phyloP scores from a whole-genome alignment of 768 basidiomycete species.

The Mycena leptocephala region DNA sequence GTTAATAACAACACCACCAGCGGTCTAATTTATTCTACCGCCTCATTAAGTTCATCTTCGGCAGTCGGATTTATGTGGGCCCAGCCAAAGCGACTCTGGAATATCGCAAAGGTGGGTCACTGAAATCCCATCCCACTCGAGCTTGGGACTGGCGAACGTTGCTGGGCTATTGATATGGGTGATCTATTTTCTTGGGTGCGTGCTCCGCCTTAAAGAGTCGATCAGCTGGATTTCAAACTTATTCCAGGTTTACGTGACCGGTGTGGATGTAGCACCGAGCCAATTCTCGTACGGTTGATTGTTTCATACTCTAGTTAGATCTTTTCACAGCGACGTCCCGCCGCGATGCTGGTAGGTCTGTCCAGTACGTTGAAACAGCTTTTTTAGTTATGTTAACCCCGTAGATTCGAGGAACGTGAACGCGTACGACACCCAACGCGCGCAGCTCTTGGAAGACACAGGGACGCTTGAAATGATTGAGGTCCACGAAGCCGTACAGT shows the following conservation, averaged over 20 bases:
- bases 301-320: not conserved
- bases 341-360: constrained; percentile 1
- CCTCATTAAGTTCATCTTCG: constrained; percentile 76
- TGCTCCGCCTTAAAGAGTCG: constrained; percentile 8
- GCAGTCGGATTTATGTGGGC: constrained; percentile 76
- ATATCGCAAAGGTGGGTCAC: constrained; percentile 57
- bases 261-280: constrained; percentile 15
- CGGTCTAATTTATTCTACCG: constrained; percentile 77
- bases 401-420: constrained; percentile 81
- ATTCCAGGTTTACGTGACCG: constrained; percentile 23
- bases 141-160: constrained; percentile 78
- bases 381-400: not conserved
- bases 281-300: constrained; percentile 5
- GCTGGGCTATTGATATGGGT: constrained; percentile 61
- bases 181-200: constrained; percentile 11
- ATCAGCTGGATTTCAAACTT: not conserved
- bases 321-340: constrained; percentile 7
- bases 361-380: not conserved
- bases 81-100: constrained; percentile 72
- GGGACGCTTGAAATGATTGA: constrained; percentile 72
- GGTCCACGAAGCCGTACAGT: constrained; percentile 72
- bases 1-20: constrained; percentile 51
- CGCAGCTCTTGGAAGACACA: constrained; percentile 63
- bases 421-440: constrained; percentile 72
- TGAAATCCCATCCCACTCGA: constrained; percentile 63